These are phyloP conservation scores for Trichoderma atrobrunneum DNA, from an alignment of 2,329 filamentous ascomycete genomes.

Conservation along the genomic window DNA sequence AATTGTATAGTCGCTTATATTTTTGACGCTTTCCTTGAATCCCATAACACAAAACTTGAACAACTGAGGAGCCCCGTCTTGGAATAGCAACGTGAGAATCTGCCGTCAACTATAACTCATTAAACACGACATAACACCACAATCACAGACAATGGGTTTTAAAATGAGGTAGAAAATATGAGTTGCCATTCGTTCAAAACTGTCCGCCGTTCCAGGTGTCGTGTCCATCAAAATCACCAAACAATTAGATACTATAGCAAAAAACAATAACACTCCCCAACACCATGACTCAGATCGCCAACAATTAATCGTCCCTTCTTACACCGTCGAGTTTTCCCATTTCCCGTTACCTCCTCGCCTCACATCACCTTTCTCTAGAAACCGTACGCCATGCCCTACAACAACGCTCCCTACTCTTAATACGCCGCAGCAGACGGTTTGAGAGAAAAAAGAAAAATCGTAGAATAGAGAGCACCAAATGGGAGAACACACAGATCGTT, in stretches of 20 bases:
- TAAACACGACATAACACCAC: neutral
- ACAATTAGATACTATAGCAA: neutral
- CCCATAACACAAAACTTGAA: neutral
- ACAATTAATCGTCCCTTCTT: neutral
- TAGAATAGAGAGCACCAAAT: neutral
- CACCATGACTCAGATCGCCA: neutral
- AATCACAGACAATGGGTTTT: neutral
- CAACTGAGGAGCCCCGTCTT: neutral
- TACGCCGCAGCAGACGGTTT: neutral
- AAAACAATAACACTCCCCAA: neutral
- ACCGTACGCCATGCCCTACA: constrained; percentile 14
- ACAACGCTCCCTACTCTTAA: neutral
- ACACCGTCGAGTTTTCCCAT: neutral
- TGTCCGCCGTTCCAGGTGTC: neutral
- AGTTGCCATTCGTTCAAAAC: neutral
- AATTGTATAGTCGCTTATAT: neutral
- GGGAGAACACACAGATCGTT: neutral
- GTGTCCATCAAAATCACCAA: neutral
- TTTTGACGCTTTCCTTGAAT: neutral
- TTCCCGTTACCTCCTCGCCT: neutral
- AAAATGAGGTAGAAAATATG: neutral
- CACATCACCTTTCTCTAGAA: neutral
- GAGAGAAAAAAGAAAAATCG: neutral
- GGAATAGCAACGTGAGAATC: neutral
- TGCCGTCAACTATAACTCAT: neutral